Conservation (phyloP, 345 rosid species). For the Orychophragmus violaceus region DNA sequence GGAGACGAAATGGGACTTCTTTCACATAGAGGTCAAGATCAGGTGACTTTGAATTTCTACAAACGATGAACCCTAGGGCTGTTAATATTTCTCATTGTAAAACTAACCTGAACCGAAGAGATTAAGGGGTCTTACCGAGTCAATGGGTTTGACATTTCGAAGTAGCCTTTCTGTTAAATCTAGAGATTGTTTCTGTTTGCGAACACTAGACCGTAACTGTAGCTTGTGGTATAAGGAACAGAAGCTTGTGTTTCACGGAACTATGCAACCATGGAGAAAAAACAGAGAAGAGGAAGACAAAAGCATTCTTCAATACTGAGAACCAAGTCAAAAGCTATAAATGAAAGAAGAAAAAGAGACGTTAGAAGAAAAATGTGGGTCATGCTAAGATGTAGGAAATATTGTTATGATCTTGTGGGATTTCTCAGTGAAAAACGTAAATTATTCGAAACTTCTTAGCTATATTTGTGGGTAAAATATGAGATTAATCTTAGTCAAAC, state of each 20-base stretch:
- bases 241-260: background rate
- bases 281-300: background rate
- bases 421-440: slow-evolving; percentile 5
- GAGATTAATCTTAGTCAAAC: background rate
- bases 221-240: slow-evolving; percentile 1
- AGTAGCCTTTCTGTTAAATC: background rate
- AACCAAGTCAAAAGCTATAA: slow-evolving; percentile 11
- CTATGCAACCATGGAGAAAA: background rate
- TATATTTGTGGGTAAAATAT: background rate
- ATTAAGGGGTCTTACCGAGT: slow-evolving; percentile 13
- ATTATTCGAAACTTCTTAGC: background rate
- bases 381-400: slow-evolving; percentile 15
- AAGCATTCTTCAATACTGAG: background rate
- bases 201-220: background rate
- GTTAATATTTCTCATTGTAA: background rate
- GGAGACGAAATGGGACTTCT: slow-evolving; percentile 37
- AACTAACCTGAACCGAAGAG: background rate
- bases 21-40: slow-evolving; percentile 35
- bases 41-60: slow-evolving; percentile 41
- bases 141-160: slow-evolving; percentile 8
- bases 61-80: background rate
- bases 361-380: slow-evolving; percentile 11
- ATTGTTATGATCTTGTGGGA: slow-evolving; percentile 23
- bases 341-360: slow-evolving; percentile 12
- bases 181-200: background rate